Conservation (phyloP, 495 filamentous ascomycete species). For the Collariella sp. region DNA sequence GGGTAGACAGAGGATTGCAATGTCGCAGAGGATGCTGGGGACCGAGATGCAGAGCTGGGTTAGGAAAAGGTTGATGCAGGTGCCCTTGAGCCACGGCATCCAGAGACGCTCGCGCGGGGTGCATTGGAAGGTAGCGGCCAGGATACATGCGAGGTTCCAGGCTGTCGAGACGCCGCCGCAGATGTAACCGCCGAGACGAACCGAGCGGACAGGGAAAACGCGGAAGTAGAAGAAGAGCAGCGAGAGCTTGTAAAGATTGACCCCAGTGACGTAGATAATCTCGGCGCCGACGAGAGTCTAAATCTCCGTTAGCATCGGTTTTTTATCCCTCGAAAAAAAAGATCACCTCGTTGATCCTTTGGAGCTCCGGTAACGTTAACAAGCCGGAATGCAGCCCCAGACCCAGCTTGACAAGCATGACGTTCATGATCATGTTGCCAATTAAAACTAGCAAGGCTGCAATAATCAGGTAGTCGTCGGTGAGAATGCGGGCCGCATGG, state of each 20-base stretch:
- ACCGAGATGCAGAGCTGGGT: conserved; percentile 7
- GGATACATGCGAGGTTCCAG: conserved; percentile 3
- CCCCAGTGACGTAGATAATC: conserved; percentile 4
- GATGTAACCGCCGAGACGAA: conserved; percentile 6
- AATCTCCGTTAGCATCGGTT: neutral
- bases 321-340: no score
- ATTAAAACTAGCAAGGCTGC: neutral
- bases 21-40: conserved; percentile 5
- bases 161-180: conserved; percentile 3
- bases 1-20: conserved; percentile 7
- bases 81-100: conserved; percentile 1
- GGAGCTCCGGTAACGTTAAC: neutral
- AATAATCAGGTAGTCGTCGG: conserved; percentile 4
- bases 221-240: conserved; percentile 6
- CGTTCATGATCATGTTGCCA: conserved; percentile 6
- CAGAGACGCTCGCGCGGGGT: conserved; percentile 1
- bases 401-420: neutral
- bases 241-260: conserved; percentile 5
- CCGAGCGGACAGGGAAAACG: conserved; percentile 4
- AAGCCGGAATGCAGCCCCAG: neutral
- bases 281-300: conserved; percentile 5
- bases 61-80: conserved; percentile 3
- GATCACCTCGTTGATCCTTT: conserved; percentile 4
- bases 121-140: conserved; percentile 1
- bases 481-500: neutral